A percentile compares a stretch with the other conserved stretches of the same genome.
Conservation (phyloP, 1,284 basidiomycete species). For the Mycosarcoma mackinlayi region DNA sequence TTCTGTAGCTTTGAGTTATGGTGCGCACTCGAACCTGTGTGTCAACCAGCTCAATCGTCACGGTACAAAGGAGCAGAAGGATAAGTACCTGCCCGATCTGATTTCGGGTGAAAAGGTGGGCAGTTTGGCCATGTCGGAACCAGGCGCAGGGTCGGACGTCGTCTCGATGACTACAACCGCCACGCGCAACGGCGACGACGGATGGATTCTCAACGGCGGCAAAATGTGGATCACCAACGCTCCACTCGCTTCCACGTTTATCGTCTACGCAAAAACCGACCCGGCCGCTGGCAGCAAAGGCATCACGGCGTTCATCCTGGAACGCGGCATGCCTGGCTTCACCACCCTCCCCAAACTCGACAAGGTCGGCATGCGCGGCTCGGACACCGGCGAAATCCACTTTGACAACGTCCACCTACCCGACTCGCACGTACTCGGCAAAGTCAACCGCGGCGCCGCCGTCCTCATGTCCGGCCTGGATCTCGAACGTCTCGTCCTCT, state of each 20-base stretch:
- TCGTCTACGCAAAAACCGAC: constrained; percentile 91
- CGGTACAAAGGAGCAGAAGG: constrained; percentile 85
- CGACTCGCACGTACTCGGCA: constrained; percentile 82
- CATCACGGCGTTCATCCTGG: constrained; percentile 91
- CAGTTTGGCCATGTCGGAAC: constrained; percentile 92
- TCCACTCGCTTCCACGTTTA: constrained; percentile 85
- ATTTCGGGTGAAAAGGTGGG: constrained; percentile 85
- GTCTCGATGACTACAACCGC: constrained; percentile 87
- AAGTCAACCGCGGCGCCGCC: constrained; percentile 80
- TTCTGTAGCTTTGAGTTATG: constrained; percentile 89
- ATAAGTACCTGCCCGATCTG: constrained; percentile 86
- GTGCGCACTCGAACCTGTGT: constrained; percentile 76
- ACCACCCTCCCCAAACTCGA: constrained; percentile 89
- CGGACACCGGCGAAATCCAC: constrained; percentile 91
- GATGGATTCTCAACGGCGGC: constrained; percentile 84
- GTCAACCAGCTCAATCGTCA: constrained; percentile 81
- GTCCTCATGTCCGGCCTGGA: constrained; percentile 96
- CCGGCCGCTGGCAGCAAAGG: constrained; percentile 84
- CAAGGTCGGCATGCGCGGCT: constrained; percentile 96
- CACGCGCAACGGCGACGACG: constrained; percentile 78
- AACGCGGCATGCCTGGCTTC: constrained; percentile 83
- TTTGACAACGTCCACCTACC: constrained; percentile 91
- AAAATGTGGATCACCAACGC: constrained; percentile 99
- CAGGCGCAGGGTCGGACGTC: constrained; percentile 89
- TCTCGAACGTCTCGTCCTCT: constrained; percentile 88